Evolutionary conservation across 768 basidiomycete species (phyloP), one percentile per base, ranked within the genome.

Genomic region (Lactarius quietus): DNA sequence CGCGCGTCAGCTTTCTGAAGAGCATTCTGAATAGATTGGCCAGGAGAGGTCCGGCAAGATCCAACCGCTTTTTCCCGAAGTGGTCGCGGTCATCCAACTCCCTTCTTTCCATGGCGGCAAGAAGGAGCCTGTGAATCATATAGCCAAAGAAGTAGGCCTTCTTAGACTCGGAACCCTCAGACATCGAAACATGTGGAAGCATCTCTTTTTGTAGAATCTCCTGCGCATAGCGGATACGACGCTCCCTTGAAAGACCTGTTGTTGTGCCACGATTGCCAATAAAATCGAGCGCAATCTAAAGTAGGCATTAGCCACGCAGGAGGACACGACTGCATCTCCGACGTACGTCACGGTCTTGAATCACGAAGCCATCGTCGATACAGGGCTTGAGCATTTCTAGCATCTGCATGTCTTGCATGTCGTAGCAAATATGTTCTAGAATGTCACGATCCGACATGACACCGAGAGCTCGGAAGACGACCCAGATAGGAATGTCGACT

Each of bases 91-190:
- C 97, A 74, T 99, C 97, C 29, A 99, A 81, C 72, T 99, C 97
- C 71, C 97, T 83, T 53, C 97, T 83, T 74, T 98, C 95, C 71
- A 99, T 76, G 15, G 95, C 95, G 28, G 97, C 97, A 23, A 97
- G 85, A 0, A 98, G 80, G 31, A 99, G 82, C 66, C 97, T 89
- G 77, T 98, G 96, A 36, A 98, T 93, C 96, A 99, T 99, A 77
- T 98, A 98, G 12, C 97, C 97, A 68, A 98, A 94, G 84, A 98
- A 99, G 77, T 95, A 98, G 1, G 97, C 97, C 76, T 99, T 99
- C 81, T 97, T 97, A 29, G 92, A 94, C 77, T 96, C 93, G 7
- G 93, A 94, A 6, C 95, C 95, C 75, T 96, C 94, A 1, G 88
- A 85, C 88, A 95, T 95, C 3, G 95, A 95, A 28, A 99, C 89